Evolutionary conservation across 1,139 yeast genomes (phyloP).

Genomic region (Sugiyamaella pinicola): DNA sequence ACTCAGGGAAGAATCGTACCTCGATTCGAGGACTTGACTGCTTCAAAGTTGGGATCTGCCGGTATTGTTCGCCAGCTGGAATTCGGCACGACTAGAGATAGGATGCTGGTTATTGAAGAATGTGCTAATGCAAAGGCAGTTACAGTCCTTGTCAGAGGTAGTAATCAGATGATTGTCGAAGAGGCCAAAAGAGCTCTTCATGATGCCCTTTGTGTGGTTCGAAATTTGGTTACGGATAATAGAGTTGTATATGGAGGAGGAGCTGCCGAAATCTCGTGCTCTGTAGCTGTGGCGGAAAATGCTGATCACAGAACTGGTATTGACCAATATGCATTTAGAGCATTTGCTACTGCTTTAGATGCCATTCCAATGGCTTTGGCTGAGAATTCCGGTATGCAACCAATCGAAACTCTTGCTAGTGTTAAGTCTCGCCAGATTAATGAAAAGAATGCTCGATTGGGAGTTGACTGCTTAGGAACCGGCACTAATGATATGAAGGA

Average conservation of each 20-base stretch:
- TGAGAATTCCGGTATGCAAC: slow-evolving; percentile 93
- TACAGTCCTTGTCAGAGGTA: slow-evolving; percentile 90
- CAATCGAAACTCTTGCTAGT: slow-evolving; percentile 83
- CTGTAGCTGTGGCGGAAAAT: slow-evolving; percentile 86
- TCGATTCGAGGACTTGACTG: slow-evolving; percentile 85
- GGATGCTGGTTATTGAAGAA: slow-evolving; percentile 93
- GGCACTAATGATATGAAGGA: slow-evolving; percentile 86
- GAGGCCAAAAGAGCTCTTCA: slow-evolving; percentile 96
- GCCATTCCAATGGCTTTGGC: slow-evolving; percentile 93
- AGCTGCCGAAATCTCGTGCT: slow-evolving; percentile 93
- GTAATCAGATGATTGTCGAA: slow-evolving; percentile 96
- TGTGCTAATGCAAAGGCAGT: slow-evolving; percentile 89
- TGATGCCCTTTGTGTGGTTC: slow-evolving; percentile 95
- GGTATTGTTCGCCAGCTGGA: slow-evolving; percentile 84
- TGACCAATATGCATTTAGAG: slow-evolving; percentile 97
- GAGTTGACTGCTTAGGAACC: slow-evolving; percentile 91
- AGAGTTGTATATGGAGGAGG: slow-evolving; percentile 99
- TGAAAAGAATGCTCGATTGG: slow-evolving; percentile 69
- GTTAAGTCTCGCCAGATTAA: slow-evolving; percentile 84
- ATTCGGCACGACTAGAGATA: slow-evolving; percentile 95
- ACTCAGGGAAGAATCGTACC: slow-evolving; percentile 97
- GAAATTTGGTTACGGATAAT: slow-evolving; percentile 88
- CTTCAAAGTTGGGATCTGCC: slow-evolving; percentile 84
- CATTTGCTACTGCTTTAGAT: slow-evolving; percentile 89
- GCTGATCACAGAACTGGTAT: slow-evolving; percentile 94